Percentiles rank a stretch among this genome's conserved stretches.
Conservation (phyloP, 176 grass and related monocot genomes). For the Oryza glumipatula region DNA sequence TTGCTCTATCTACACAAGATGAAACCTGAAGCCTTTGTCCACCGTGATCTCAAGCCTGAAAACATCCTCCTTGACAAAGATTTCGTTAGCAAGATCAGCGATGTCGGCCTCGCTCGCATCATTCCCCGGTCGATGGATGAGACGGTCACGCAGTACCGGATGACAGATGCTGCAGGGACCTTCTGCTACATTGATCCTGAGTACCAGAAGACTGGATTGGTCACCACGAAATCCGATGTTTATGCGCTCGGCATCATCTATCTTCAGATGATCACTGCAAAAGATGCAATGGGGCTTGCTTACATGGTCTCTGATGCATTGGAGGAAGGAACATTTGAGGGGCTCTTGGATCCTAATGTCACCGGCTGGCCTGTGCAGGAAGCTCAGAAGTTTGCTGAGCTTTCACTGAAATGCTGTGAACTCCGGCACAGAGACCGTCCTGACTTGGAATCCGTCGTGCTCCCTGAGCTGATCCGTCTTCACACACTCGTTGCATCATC, state of each 20-base stretch:
- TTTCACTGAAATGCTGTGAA: slow-evolving; percentile 84
- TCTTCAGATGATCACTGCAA: slow-evolving; percentile 78
- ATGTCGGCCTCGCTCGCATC: slow-evolving; percentile 82
- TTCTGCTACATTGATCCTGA: slow-evolving; percentile 97
- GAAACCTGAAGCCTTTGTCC: slow-evolving; percentile 82
- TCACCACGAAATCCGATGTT: slow-evolving; percentile 76
- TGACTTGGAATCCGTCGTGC: slow-evolving; percentile 60
- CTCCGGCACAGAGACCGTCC: slow-evolving; percentile 70
- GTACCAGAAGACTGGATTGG: slow-evolving; percentile 86
- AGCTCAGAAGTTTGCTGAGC: slow-evolving; percentile 52
- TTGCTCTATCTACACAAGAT: slow-evolving; percentile 84
- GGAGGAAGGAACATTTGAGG: slow-evolving; percentile 59
- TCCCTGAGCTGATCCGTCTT: slow-evolving; percentile 62
- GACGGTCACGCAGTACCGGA: slow-evolving; percentile 53
- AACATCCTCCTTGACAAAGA: slow-evolving; percentile 76
- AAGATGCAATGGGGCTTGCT: slow-evolving; percentile 72
- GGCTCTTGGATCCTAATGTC: slow-evolving; percentile 61
- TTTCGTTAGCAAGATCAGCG: slow-evolving; percentile 68
- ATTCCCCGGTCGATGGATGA: slow-evolving; percentile 60
- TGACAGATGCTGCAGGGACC: slow-evolving; percentile 76
- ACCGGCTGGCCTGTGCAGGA: slow-evolving; percentile 61
- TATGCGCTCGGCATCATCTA: slow-evolving; percentile 81
- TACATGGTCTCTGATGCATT: slow-evolving; percentile 61
- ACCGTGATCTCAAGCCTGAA: slow-evolving; percentile 84
- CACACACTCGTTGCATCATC: slow-evolving; percentile 45